These are phyloP conservation scores for Ehretia macrophylla DNA, from an alignment of 257 asterid genomes.

Conservation along the genomic window DNA sequence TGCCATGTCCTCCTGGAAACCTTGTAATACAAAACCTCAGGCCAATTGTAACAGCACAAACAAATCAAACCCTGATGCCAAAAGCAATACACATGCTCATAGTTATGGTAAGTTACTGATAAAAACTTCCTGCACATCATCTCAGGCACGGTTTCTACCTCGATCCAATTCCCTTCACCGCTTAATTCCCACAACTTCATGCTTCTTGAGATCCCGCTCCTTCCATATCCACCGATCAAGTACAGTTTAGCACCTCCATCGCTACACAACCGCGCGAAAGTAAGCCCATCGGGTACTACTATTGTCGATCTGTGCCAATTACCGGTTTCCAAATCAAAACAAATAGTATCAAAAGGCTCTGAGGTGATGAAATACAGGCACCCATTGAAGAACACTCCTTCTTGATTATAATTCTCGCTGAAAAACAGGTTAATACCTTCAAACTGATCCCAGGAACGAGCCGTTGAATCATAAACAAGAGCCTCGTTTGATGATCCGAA, in stretches of 20 bases:
- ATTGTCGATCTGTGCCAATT: conserved; percentile 34
- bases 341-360: conserved; percentile 40
- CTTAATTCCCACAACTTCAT: conserved; percentile 61
- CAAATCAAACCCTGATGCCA: conserved; percentile 79
- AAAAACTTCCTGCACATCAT: conserved; percentile 57
- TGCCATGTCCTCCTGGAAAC: conserved; percentile 66
- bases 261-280: conserved; percentile 47
- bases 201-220: conserved; percentile 56
- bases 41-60: conserved; percentile 77
- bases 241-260: conserved; percentile 36
- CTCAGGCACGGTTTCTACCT: conserved; percentile 53
- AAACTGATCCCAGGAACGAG: conserved; percentile 32
- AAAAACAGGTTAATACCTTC: conserved; percentile 25
- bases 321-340: conserved; percentile 41
- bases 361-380: conserved; percentile 44
- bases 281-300: conserved; percentile 31
- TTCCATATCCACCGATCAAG: conserved; percentile 68
- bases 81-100: conserved; percentile 72
- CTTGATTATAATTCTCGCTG: conserved; percentile 34
- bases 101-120: conserved; percentile 68
- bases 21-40: conserved; percentile 64
- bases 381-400: conserved; percentile 40
- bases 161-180: conserved; percentile 45
- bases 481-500: conserved; percentile 32
- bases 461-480: conserved; percentile 36